These are phyloP conservation scores for Aureobasidium namibiae DNA, from an alignment of 2,329 filamentous ascomycete genomes.

Conservation along the genomic window DNA sequence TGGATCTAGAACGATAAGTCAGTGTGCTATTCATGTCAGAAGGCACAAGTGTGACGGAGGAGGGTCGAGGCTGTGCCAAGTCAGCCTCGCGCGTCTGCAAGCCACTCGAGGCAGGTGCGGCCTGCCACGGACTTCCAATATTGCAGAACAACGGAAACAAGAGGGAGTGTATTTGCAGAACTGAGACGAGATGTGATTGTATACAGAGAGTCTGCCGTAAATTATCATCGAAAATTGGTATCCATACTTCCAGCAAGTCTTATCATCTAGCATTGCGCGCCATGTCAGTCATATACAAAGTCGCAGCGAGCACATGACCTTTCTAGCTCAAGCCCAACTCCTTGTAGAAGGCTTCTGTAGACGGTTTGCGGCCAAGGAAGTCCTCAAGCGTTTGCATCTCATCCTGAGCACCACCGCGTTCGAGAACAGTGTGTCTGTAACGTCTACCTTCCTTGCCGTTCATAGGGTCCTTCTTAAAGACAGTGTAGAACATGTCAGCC, in stretches of 20 bases:
- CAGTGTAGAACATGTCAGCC: conserved; percentile 76
- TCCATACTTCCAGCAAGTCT: too few species aligned
- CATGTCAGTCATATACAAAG: too few species aligned
- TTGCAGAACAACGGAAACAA: too few species aligned
- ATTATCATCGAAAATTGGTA: too few species aligned
- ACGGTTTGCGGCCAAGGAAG: conserved; percentile 69
- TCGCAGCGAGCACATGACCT: too few species aligned
- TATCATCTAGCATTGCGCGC: too few species aligned
- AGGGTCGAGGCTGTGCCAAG: background rate
- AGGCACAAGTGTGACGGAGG: background rate
- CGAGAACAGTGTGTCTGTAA: conserved; percentile 70
- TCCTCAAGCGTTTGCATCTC: conserved; percentile 74
- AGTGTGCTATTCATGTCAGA: background rate
- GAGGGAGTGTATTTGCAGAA: background rate
- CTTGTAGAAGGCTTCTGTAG: conserved; percentile 69
- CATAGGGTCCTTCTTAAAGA: conserved; percentile 74
- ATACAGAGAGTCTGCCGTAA: too few species aligned
- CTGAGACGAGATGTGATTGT: too few species aligned
- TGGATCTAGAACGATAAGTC: background rate
- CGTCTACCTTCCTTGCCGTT: conserved; percentile 62
- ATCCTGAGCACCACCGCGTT: conserved; percentile 68
- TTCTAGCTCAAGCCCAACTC: conserved; percentile 52
- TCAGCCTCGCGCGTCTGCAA: background rate
- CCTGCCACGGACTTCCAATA: too few species aligned
- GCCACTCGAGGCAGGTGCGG: background rate